phyloP scores from a whole-genome alignment of 2,329 filamentous ascomycete species.

The Teratosphaeriaceae sp. region DNA sequence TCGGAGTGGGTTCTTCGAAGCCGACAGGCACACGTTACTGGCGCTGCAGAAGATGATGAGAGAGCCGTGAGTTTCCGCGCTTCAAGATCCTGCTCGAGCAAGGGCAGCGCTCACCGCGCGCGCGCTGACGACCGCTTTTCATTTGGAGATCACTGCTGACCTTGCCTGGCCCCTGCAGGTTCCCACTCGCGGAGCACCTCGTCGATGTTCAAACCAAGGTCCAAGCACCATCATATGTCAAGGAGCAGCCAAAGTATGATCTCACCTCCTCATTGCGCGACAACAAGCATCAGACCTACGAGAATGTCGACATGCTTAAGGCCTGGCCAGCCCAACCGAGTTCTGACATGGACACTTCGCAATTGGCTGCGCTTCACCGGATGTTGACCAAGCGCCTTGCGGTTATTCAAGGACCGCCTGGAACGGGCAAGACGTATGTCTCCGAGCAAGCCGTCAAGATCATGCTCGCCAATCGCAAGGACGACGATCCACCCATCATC shows the following conservation, averaged over 20 bases:
- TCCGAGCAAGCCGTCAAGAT: slow-evolving; percentile 65
- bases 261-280: slow-evolving; percentile 32
- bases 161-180: slow-evolving; percentile 34
- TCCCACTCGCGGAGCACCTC: slow-evolving; percentile 58
- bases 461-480: slow-evolving; percentile 53
- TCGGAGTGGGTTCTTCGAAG: slow-evolving; percentile 68
- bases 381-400: slow-evolving; percentile 68
- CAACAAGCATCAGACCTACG: slow-evolving; percentile 31
- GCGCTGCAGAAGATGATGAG: slow-evolving; percentile 60
- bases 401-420: slow-evolving; percentile 77
- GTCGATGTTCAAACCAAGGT: slow-evolving; percentile 43
- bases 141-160: not conserved
- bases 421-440: slow-evolving; percentile 74
- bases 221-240: slow-evolving; percentile 47
- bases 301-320: slow-evolving; percentile 48
- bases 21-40: slow-evolving; percentile 63
- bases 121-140: too few species aligned
- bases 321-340: slow-evolving; percentile 45
- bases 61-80: slow-evolving; percentile 39
- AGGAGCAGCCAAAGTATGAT: slow-evolving; percentile 43
- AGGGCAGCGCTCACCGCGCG: not conserved
- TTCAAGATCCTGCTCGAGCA: not conserved
- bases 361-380: slow-evolving; percentile 59
- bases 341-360: slow-evolving; percentile 60
- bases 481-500: slow-evolving; percentile 61